Conservation (phyloP, 129 eudicot species). For the Flaveria brownii region DNA sequence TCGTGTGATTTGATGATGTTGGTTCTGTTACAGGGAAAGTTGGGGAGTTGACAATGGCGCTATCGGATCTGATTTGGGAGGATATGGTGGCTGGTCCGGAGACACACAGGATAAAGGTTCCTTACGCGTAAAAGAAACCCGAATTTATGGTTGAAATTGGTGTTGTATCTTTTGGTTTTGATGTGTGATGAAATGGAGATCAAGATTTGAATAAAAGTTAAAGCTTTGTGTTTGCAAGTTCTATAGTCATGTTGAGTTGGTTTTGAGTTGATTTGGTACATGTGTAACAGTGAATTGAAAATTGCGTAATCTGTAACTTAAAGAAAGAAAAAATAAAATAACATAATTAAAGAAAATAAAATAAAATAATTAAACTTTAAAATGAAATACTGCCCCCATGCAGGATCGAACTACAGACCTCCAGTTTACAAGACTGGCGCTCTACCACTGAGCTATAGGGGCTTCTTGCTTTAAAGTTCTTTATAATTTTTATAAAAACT, state of each 20-base stretch:
- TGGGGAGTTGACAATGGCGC: conserved; percentile 83
- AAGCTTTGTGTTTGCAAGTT: conserved; percentile 13
- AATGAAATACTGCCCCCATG: conserved; percentile 57
- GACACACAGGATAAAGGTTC: conserved; percentile 70
- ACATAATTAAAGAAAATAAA: no score
- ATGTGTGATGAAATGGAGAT: conserved; percentile 27
- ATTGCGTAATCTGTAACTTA: neutral
- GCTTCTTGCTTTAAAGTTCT: conserved; percentile 15
- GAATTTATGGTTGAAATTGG: neutral
- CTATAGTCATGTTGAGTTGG: neutral
- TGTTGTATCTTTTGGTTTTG: conserved; percentile 6
- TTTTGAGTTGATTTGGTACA: neutral
- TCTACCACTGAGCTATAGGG: conserved; percentile 99
- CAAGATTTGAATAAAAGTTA: conserved; percentile 29
- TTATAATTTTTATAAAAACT: no score
- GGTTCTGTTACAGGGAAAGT: conserved; percentile 54
- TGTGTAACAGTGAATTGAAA: neutral
- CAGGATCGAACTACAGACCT: conserved; percentile 99
- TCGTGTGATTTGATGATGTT: conserved; percentile 5
- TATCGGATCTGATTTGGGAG: conserved; percentile 86
- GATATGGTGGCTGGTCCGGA: conserved; percentile 93
- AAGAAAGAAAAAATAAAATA: no score
- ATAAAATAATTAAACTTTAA: no score
- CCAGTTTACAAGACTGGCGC: conserved; percentile 99
- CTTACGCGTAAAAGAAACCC: conserved; percentile 43